Base-by-base conservation (phyloP, 2,329 filamentous ascomycete genomes). In the Arachnopeziza araneosa region DNA sequence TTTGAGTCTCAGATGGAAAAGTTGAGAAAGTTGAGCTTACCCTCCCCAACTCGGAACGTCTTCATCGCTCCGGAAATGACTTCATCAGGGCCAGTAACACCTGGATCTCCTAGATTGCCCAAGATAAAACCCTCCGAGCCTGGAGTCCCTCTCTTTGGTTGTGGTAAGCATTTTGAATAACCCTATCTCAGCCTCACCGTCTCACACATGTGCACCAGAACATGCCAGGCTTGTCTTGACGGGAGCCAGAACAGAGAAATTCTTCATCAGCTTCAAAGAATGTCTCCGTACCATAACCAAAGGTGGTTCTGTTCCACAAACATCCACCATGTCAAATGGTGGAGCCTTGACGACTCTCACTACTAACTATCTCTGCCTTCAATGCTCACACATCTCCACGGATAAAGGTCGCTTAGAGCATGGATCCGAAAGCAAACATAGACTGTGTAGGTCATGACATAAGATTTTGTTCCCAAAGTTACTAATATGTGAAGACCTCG, bases 261-360 rank as follows among this genome's bases (percentile, higher is more conserved):
- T 87, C 22, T 84, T 90, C 62, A 79, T 84, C 58, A 83, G 89
- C 68, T 93, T 93, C 75, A 89, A 87, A 70, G 82, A 84, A 69
- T 83, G 91, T 61, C 78, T 92, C 49, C 81, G 86, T 62, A 83
- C 83, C 60, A 86, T 93, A 64, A 87, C 88, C 74, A 87, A 91
- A 72, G 79, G 82, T 63, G 83, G 79, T 54, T 84, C 82, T 56
- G 79, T 87, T 54, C 80, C 82, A 24, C 88, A 89, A 73, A 90
- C 85, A 6, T 85, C 81, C 60, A 87, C 83, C 65, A 77, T 77
- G 54, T 68, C 77, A 30, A 83, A 87, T 60, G 81, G 82, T 58
- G 77, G 78, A 52, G 76, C 83, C 54, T 74, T 84, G 63, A 87
- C 85, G 10, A 84, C 82, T 6, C 74, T 89, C 60, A 87, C 85